Evolutionary conservation across 164 flowering plant species (phyloP).

Genomic region (Macadamia integrifolia): DNA sequence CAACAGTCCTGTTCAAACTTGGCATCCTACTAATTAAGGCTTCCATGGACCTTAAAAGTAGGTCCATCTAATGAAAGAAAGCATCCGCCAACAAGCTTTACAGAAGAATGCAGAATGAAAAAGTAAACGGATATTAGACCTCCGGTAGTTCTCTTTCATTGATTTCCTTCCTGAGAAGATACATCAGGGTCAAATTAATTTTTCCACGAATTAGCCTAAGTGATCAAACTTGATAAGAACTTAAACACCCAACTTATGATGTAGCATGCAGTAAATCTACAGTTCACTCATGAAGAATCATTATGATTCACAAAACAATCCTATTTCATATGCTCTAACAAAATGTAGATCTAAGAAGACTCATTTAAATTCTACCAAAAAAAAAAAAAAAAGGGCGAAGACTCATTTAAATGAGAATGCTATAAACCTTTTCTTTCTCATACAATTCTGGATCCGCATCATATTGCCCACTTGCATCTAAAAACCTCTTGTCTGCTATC

Average conservation of each 20-base stretch:
- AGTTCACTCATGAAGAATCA: neutral
- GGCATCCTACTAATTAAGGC: no score
- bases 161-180: neutral
- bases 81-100: no score
- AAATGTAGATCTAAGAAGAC: neutral
- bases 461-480: constrained; percentile 47
- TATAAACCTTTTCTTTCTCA: constrained; percentile 55
- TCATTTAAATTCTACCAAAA: neutral
- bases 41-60: no score
- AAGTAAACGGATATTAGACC: neutral
- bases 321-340: neutral
- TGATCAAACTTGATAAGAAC: neutral
- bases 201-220: neutral
- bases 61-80: no score
- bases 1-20: no score
- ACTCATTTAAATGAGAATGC: neutral
- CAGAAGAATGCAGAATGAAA: neutral
- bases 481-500: constrained; percentile 80
- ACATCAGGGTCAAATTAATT: neutral
- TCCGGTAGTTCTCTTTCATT: no score
- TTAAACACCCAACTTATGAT: neutral
- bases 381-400: neutral
- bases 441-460: constrained; percentile 31
- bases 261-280: neutral
- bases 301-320: neutral